These are phyloP conservation scores for Mimosa pudica DNA, from an alignment of 306 rosid genomes.

Conservation along the genomic window DNA sequence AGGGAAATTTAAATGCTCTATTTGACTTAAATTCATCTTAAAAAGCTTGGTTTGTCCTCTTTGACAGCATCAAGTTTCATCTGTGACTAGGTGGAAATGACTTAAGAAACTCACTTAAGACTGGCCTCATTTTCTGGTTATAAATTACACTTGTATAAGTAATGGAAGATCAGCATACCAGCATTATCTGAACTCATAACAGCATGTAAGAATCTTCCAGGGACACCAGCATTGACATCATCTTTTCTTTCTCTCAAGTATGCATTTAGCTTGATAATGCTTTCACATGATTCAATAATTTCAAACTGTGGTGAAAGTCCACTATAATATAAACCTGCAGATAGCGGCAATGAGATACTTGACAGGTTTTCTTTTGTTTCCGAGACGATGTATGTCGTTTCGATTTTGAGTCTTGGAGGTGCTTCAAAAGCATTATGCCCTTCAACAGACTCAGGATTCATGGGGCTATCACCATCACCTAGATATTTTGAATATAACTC, in stretches of 20 bases:
- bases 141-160: neutral
- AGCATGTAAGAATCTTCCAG: slow-evolving; percentile 73
- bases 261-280: slow-evolving; percentile 56
- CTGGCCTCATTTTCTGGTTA: neutral
- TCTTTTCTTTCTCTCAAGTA: slow-evolving; percentile 66
- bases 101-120: neutral
- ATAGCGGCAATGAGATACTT: slow-evolving; percentile 59
- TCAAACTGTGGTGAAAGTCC: slow-evolving; percentile 67
- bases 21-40: neutral
- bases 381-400: slow-evolving; percentile 51
- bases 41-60: neutral
- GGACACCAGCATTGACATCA: slow-evolving; percentile 76
- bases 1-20: neutral
- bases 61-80: neutral
- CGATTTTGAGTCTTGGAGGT: slow-evolving; percentile 25
- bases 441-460: slow-evolving; percentile 40
- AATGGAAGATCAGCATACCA: slow-evolving; percentile 49
- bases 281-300: slow-evolving; percentile 70
- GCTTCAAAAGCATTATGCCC: slow-evolving; percentile 27
- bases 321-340: slow-evolving; percentile 70
- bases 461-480: slow-evolving; percentile 10
- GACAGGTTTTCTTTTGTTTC: slow-evolving; percentile 52
- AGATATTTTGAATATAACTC: slow-evolving; percentile 37
- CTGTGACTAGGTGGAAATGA: neutral
- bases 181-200: slow-evolving; percentile 64